Percentiles rank a stretch among this genome's conserved stretches.
These are phyloP conservation scores for Penicillium paradoxum DNA, from an alignment of 495 filamentous ascomycete species.

Conservation along the genomic window DNA sequence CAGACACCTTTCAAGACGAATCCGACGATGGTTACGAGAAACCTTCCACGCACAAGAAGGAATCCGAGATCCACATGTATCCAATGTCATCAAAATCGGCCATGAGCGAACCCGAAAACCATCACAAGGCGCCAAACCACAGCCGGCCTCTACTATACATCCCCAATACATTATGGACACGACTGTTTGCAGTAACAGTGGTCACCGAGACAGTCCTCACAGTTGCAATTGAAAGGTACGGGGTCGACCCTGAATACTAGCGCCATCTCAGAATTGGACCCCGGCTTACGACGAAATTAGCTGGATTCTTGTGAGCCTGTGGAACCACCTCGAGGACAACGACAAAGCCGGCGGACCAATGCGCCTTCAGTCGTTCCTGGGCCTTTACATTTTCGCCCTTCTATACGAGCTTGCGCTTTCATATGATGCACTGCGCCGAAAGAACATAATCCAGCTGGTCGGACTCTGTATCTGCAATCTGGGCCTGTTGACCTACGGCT, in stretches of 20 bases:
- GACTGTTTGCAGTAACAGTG: conserved; percentile 13
- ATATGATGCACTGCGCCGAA: conserved; percentile 21
- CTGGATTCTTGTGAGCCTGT: conserved; percentile 20
- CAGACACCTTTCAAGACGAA: not conserved
- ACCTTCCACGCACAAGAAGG: not conserved
- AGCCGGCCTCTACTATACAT: conserved; percentile 12
- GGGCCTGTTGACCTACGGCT: conserved; percentile 18
- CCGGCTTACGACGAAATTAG: conserved; percentile 2
- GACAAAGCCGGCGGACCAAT: conserved; percentile 2
- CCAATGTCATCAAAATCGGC: not conserved
- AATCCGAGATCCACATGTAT: not conserved
- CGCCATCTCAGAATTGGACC: not conserved
- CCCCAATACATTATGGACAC: conserved; percentile 21
- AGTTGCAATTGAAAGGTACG: conserved; percentile 51
- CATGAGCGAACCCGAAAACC: not conserved
- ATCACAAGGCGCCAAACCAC: conserved; percentile 1
- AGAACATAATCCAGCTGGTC: conserved; percentile 19
- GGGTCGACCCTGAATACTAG: conserved; percentile 32
- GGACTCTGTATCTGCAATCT: conserved; percentile 20
- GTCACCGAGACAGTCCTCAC: conserved; percentile 19
- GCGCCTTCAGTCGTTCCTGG: conserved; percentile 21
- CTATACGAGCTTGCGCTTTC: conserved; percentile 18
- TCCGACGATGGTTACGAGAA: not conserved
- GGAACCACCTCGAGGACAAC: conserved; percentile 9
- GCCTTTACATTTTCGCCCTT: conserved; percentile 21